These are phyloP conservation scores for Phytophthora kernoviae DNA, from an alignment of 352 stramenopile species.

Conservation along the genomic window DNA sequence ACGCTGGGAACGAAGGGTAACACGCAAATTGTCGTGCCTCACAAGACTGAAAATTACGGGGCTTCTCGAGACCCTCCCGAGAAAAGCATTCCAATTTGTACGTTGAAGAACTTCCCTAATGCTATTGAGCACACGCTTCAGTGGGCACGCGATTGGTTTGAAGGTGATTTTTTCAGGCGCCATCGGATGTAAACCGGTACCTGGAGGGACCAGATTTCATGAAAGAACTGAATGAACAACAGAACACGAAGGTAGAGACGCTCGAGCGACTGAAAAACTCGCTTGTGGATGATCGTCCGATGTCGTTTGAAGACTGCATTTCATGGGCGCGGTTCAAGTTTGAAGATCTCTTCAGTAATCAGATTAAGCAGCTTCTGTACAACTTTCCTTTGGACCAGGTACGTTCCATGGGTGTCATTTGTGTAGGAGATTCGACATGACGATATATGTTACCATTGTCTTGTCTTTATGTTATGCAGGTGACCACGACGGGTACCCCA, in stretches of 20 bases:
- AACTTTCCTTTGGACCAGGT: conserved; percentile 98
- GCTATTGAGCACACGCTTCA: conserved; percentile 99
- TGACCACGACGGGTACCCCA: conserved; percentile 95
- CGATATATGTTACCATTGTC: conserved; percentile 5
- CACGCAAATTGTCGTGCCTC: conserved; percentile 91
- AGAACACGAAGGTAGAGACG: conserved; percentile 97
- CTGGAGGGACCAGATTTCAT: conserved; percentile 86
- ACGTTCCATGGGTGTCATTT: conserved; percentile 1
- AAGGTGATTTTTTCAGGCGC: conserved; percentile 97
- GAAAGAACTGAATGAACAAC: conserved; percentile 94
- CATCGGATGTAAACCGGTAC: conserved; percentile 97
- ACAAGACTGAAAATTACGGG: conserved; percentile 97
- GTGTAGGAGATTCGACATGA: neutral
- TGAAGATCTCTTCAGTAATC: conserved; percentile 98
- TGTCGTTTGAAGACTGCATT: conserved; percentile 97
- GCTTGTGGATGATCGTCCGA: conserved; percentile 92
- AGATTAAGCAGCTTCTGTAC: conserved; percentile 97
- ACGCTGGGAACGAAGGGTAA: conserved; percentile 99
- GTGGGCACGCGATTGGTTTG: conserved; percentile 99
- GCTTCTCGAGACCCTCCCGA: conserved; percentile 98
- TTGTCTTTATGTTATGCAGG: conserved; percentile 22
- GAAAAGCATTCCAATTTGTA: conserved; percentile 99
- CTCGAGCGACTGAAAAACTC: conserved; percentile 93
- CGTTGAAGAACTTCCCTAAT: conserved; percentile 99
- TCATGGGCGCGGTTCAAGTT: conserved; percentile 98